These are phyloP conservation scores for Colletotrichum paranaense DNA, from an alignment of 2,329 filamentous ascomycete species.

Conservation along the genomic window DNA sequence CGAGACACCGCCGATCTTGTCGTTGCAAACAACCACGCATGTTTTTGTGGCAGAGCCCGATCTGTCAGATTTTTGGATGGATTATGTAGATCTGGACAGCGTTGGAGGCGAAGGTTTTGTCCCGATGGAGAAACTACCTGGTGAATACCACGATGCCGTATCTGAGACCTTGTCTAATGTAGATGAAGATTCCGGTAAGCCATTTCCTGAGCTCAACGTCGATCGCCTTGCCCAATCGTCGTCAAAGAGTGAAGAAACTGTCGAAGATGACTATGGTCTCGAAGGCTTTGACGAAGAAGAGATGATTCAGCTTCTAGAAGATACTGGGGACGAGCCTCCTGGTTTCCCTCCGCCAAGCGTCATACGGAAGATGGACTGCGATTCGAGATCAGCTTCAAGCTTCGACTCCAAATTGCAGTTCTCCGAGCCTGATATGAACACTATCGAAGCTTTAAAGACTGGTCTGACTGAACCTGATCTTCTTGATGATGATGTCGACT, in stretches of 20 bases:
- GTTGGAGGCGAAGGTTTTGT: background rate
- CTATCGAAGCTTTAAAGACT: background rate
- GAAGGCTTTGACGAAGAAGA: constrained; percentile 13
- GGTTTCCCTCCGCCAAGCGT: background rate
- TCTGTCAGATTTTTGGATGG: constrained; percentile 12
- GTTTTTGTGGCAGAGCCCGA: background rate
- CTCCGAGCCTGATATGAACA: background rate
- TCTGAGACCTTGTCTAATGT: background rate
- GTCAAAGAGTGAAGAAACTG: background rate
- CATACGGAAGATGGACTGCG: background rate
- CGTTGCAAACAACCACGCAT: background rate
- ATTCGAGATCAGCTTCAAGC: background rate
- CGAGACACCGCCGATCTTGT: background rate
- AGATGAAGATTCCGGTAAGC: background rate
- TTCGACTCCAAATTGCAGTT: background rate
- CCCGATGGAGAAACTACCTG: too few species aligned
- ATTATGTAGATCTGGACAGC: constrained; percentile 10
- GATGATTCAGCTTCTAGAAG: background rate
- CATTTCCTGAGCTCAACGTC: background rate
- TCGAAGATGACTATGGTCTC: constrained; percentile 5
- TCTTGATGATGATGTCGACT: constrained; percentile 54
- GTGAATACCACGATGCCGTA: background rate
- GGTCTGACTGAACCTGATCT: constrained; percentile 38
- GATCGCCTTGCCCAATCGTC: background rate
- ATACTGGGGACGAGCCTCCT: background rate